phyloP scores from a whole-genome alignment of 305 asterid species.

The Nicotiana rustica region DNA sequence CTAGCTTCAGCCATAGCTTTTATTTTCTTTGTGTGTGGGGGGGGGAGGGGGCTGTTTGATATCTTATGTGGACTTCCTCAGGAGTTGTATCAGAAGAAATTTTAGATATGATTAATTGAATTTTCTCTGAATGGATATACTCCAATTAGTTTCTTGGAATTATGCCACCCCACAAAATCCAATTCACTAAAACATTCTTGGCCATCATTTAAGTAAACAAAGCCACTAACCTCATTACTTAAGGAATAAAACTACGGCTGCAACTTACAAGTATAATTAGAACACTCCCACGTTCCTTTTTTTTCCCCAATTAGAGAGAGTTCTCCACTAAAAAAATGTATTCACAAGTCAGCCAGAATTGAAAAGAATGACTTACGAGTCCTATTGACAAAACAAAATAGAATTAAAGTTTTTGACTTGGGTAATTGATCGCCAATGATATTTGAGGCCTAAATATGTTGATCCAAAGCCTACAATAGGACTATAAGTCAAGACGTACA shows the following conservation, averaged over 20 bases:
- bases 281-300: neutral
- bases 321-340: neutral
- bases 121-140: neutral
- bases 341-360: neutral
- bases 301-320: neutral
- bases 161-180: neutral
- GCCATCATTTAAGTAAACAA: neutral
- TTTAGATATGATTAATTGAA: neutral
- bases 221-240: neutral
- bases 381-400: neutral
- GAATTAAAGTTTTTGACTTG: neutral
- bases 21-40: too few relatives aligned
- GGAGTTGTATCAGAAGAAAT: neutral
- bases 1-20: neutral
- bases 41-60: neutral
- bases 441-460: slow-evolving; percentile 16
- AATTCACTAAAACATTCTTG: neutral
- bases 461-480: neutral
- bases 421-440: slow-evolving; percentile 4
- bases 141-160: neutral
- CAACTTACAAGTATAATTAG: neutral
- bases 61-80: neutral
- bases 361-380: neutral
- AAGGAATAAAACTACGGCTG: neutral
- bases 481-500: slow-evolving; percentile 2